Base-by-base conservation (phyloP, 2,329 filamentous ascomycete genomes). In the Exophiala bonariae region DNA sequence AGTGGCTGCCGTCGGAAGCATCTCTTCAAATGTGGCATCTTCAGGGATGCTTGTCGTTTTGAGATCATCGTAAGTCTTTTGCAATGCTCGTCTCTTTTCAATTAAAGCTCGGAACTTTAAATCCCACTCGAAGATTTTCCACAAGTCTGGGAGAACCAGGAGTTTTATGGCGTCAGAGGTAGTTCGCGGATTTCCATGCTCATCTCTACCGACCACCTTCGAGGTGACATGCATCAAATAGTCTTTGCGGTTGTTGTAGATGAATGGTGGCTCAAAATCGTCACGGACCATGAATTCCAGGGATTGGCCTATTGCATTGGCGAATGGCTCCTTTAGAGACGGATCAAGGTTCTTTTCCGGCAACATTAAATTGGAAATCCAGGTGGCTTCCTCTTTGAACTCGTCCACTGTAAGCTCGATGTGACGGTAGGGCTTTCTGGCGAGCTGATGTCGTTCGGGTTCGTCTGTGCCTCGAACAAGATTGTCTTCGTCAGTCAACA, bases 201-300 rank as follows among this genome's bases (percentile, higher is more conserved):
- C 79, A 56, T 92, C 85, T 68, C 63, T 83, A 65, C 72, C 83
- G 5, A 80, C 78, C 31, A 77, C 73, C n/a, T 78, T 71, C 63
- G 88, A 90, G 56, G 85, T 85, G 18, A 87, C 87, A 62, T 97
- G 89, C 47, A 99, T 95, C 34, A 99, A 79, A 63, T 97, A 99
- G 66, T 99, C 93, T 68, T 96, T 96, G 52, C 93, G 89, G 63
- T 99, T 93, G 66, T 96, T 92, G 68, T 96, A 96, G 59, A 99
- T 93, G 66, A 96, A 99, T 0, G 93, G 92, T 1, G 96, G 90
- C 67, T 99, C 93, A 59, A 92, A 89, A 58, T 95, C 89, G 56
- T 97, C 91, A 3, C 92, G 83, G 41, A 96, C 89, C 69, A 99
- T 89, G 64, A 97, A 96, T 61, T 96, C 89, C 31, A 99, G 78